These are phyloP conservation scores for Gossypium anomalum DNA, from an alignment of 345 rosid species.

Conservation along the genomic window DNA sequence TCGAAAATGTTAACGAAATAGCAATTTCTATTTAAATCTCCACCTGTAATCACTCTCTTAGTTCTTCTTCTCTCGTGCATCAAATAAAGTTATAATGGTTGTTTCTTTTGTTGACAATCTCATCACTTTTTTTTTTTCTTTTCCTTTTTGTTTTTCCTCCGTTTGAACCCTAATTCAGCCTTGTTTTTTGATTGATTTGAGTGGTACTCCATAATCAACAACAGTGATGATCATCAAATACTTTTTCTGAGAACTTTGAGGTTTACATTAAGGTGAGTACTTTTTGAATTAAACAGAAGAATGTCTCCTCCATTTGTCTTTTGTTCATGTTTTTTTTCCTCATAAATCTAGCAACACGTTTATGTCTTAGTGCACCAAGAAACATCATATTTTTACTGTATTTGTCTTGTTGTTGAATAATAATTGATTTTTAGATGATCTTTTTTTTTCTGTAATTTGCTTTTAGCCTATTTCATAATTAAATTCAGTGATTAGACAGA, in stretches of 20 bases:
- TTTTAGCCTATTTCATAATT: neutral
- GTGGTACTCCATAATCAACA: neutral
- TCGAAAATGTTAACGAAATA: too few species aligned
- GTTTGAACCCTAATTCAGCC: neutral
- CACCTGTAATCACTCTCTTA: constrained; percentile 23
- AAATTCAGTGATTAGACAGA: neutral
- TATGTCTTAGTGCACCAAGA: neutral
- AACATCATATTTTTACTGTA: neutral
- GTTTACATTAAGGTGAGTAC: neutral
- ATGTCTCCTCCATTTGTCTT: neutral
- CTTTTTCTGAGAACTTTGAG: neutral
- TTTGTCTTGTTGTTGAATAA: neutral
- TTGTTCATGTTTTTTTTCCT: neutral
- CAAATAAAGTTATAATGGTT: neutral
- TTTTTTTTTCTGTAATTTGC: neutral
- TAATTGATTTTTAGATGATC: neutral
- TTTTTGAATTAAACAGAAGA: neutral
- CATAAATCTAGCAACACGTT: neutral
- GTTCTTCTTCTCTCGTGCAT: neutral
- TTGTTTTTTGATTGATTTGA: constrained; percentile 6
- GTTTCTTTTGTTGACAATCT: neutral
- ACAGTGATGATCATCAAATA: neutral
- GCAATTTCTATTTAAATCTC: too few species aligned
- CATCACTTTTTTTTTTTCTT: neutral
- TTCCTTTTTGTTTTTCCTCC: neutral